These are phyloP conservation scores for Blastomyces percursus DNA, from an alignment of 2,329 filamentous ascomycete species.

Conservation along the genomic window DNA sequence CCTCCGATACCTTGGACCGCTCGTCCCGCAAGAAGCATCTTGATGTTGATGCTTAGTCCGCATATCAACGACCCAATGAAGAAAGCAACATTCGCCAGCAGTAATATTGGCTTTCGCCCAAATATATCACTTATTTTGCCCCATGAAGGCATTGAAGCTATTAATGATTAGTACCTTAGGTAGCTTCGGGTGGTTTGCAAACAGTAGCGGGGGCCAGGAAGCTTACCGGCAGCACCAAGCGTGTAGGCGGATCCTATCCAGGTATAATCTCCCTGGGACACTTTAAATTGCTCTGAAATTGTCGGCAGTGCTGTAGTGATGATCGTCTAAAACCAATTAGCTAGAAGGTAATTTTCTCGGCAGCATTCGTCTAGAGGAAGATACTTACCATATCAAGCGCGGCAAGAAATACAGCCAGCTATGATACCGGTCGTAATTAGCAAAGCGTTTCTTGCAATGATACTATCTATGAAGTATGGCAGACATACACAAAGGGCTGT, in stretches of 20 bases:
- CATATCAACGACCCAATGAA: conserved; percentile 52
- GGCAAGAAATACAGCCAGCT: conserved; percentile 49
- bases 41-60: conserved; percentile 46
- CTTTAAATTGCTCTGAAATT: conserved; percentile 23
- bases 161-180: not conserved
- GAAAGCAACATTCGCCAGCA: conserved; percentile 51
- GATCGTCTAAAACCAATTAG: conserved; percentile 18
- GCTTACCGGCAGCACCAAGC: conserved; percentile 23
- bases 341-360: not conserved
- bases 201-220: conserved; percentile 9
- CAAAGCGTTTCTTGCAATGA: not conserved
- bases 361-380: not conserved
- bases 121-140: conserved; percentile 57
- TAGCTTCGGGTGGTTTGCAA: not conserved
- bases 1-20: conserved; percentile 54
- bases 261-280: conserved; percentile 26
- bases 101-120: conserved; percentile 52
- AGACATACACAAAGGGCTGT: conserved; percentile 13
- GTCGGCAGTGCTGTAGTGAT: conserved; percentile 28
- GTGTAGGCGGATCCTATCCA: conserved; percentile 30
- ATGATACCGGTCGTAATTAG: not conserved
- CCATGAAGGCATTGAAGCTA: conserved; percentile 40
- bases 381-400: conserved; percentile 45
- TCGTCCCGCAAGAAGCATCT: conserved; percentile 52
- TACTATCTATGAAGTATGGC: not conserved